These are phyloP conservation scores for Ajuga chamaepitys DNA, from an alignment of 257 asterid genomes.

Conservation along the genomic window DNA sequence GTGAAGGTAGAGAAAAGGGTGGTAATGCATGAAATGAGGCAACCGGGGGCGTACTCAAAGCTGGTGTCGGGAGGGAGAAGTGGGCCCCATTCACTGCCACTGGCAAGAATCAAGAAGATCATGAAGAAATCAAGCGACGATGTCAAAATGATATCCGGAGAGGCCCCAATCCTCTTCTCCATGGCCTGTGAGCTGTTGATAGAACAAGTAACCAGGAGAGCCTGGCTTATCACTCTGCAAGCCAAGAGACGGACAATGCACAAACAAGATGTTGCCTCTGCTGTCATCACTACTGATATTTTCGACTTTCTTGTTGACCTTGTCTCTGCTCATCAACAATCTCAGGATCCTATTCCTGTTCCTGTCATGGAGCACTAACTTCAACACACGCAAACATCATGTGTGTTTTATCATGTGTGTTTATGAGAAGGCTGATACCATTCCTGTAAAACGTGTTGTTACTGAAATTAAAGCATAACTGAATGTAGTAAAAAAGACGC, in stretches of 20 bases:
- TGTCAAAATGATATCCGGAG: constrained; percentile 81
- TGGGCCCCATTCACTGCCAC: constrained; percentile 68
- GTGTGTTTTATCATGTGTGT: too few species aligned
- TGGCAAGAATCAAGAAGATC: constrained; percentile 64
- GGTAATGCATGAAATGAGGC: constrained; percentile 45
- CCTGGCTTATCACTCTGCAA: constrained; percentile 49
- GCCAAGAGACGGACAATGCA: constrained; percentile 65
- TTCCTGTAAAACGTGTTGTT: too few species aligned
- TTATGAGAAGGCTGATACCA: too few species aligned
- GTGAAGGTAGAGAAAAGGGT: too few species aligned
- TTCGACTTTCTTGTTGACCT: constrained; percentile 64
- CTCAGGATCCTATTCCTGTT: too few species aligned
- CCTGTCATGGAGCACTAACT: too few species aligned
- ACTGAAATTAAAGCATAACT: too few species aligned
- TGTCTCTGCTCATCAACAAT: constrained; percentile 17
- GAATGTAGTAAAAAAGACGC: too few species aligned
- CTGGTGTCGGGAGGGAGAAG: constrained; percentile 42
- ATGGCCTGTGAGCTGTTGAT: constrained; percentile 78
- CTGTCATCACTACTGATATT: constrained; percentile 57
- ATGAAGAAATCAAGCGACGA: constrained; percentile 74
- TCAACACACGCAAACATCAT: too few species aligned
- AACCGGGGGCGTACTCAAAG: constrained; percentile 66
- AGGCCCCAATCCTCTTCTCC: constrained; percentile 68
- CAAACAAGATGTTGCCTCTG: constrained; percentile 69
- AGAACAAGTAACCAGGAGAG: constrained; percentile 53